Base-by-base conservation (phyloP, 2,329 filamentous ascomycete species). In the Cordyceps javanica region DNA sequence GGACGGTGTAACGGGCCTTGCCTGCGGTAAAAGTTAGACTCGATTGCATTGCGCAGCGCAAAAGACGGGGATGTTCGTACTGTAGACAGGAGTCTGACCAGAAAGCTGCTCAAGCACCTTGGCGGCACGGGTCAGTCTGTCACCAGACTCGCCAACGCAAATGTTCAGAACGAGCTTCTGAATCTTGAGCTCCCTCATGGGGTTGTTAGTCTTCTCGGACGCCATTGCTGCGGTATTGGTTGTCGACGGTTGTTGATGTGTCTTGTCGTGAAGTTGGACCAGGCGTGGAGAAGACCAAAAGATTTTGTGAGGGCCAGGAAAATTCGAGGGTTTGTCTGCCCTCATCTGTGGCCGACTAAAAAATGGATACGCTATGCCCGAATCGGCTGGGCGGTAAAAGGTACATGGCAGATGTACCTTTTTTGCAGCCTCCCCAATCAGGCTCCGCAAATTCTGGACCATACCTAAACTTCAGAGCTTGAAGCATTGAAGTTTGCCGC, bases 1-100 rank as follows among this genome's bases (percentile, higher is more conserved):
- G 93, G 86, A 99, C 94, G 70, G 94, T 99, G 88, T 97, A 99
- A 75, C 94, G 91, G 79, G 94, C 94, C 90, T 99, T 99, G 91
- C 89, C 90, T 92, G 72, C 58, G 58, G 59, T 13, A 42, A 55
- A 61, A 34, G 44, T 61, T 62, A 64, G 55, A 39, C 30, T 58
- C 34, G 36, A 53, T 51, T 34, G 54, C 30, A 50, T 30, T 58
- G 32, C n/a, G 21, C 25, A 25, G 36, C 23, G 53, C 21, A 63
- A 81, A 32, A 19, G n/a, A 28, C 36, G 14, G 46, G 16, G 5
- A 4, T 3, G 41, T 9, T 52, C 85, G 67, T 86, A 93, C 90
- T 96, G 91, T 99, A 99, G 81, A 99, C 94, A 72, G 94, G 94
- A 70, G 94, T 97, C 85, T 99, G 94, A 92, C 94, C 94, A 80